Evolutionary conservation across 2,329 filamentous ascomycete species (phyloP).

Genomic region (Monosporascus sp.): DNA sequence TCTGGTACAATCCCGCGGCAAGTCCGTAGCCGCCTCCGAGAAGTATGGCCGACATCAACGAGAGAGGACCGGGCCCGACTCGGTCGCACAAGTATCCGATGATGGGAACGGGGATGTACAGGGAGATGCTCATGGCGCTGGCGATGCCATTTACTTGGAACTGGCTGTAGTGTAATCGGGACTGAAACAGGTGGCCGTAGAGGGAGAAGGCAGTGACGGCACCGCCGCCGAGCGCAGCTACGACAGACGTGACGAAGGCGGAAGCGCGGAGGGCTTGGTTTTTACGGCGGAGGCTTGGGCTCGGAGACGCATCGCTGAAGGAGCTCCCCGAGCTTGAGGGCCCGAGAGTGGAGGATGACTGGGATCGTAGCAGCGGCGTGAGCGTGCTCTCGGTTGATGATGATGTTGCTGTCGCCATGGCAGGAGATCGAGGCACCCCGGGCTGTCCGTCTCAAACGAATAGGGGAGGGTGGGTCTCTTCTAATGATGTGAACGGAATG

Average conservation of each 20-base stretch:
- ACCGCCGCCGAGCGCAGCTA: constrained; percentile 71
- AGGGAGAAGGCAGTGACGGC: constrained; percentile 92
- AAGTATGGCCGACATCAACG: constrained; percentile 63
- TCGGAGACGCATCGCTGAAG: constrained; percentile 20
- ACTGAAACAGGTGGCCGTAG: constrained; percentile 87
- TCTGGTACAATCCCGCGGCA: constrained; percentile 70
- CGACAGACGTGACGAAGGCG: constrained; percentile 50
- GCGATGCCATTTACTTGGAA: constrained; percentile 85
- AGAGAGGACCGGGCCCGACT: constrained; percentile 71
- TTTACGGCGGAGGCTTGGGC: constrained; percentile 15
- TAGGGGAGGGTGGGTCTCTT: too few relatives aligned
- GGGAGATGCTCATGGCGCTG: constrained; percentile 78
- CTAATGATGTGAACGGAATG: too few relatives aligned
- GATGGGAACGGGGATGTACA: constrained; percentile 87
- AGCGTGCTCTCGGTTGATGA: not conserved
- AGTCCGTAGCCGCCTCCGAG: constrained; percentile 80
- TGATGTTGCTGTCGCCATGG: not conserved
- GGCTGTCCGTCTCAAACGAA: too few relatives aligned
- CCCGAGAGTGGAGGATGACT: constrained; percentile 23
- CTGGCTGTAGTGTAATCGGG: constrained; percentile 80
- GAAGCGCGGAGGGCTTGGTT: constrained; percentile 31
- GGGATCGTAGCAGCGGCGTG: constrained; percentile 27
- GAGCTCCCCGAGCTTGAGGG: constrained; percentile 22
- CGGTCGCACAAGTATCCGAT: constrained; percentile 92
- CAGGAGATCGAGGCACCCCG: too few relatives aligned